Percentiles rank a stretch among this genome's conserved stretches.
These are phyloP conservation scores for Boletellus ananas DNA, from an alignment of 768 basidiomycete genomes.

Conservation along the genomic window DNA sequence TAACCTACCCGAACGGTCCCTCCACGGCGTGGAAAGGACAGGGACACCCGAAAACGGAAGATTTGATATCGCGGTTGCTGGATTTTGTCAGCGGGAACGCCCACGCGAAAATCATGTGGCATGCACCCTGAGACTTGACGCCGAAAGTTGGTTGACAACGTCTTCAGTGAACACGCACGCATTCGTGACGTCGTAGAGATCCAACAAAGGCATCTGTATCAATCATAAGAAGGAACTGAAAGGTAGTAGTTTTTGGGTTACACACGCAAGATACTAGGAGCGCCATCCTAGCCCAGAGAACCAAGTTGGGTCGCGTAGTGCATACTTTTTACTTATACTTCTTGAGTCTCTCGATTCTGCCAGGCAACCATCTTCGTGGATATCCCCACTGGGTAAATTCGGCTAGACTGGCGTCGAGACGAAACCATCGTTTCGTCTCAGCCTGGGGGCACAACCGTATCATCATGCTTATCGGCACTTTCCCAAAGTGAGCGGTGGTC, in stretches of 20 bases:
- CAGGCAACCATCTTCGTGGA: slow-evolving; percentile 1
- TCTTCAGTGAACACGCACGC: background rate
- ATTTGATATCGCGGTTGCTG: slow-evolving; percentile 16
- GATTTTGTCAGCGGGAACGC: slow-evolving; percentile 9
- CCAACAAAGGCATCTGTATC: background rate
- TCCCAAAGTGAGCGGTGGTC: background rate
- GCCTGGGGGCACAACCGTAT: background rate
- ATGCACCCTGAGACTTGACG: slow-evolving; percentile 3
- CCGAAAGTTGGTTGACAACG: background rate
- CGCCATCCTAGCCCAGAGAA: background rate
- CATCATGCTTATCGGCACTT: background rate
- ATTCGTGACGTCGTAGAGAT: background rate
- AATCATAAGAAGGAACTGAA: background rate
- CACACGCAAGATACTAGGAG: background rate
- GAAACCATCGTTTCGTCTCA: slow-evolving; percentile 21
- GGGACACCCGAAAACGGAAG: slow-evolving; percentile 11
- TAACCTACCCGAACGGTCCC: slow-evolving; percentile 1
- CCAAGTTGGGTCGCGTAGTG: background rate
- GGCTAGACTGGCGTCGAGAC: slow-evolving; percentile 1
- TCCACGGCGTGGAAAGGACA: slow-evolving; percentile 9
- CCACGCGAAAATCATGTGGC: slow-evolving; percentile 15
- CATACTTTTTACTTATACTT: slow-evolving; percentile 2
- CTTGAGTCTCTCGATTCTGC: slow-evolving; percentile 8
- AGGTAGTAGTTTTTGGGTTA: background rate
- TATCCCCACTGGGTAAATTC: background rate